Evolutionary conservation across 306 rosid species (phyloP).

Genomic region (Begonia peltatifolia): DNA sequence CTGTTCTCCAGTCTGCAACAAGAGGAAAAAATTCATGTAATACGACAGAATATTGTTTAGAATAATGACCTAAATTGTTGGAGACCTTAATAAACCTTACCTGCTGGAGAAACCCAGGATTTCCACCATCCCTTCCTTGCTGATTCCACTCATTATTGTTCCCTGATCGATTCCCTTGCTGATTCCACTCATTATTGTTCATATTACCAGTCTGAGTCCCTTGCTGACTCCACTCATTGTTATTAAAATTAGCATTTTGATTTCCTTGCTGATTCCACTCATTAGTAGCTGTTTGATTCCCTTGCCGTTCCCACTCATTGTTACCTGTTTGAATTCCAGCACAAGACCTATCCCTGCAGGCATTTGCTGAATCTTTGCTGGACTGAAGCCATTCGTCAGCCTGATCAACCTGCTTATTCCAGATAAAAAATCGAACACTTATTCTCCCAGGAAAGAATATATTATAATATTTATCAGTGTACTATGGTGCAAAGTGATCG

Average conservation of each 20-base stretch:
- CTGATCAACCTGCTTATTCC: background rate
- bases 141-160: too few relatives aligned
- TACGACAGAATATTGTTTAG: background rate
- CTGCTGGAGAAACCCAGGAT: slow-evolving; percentile 31
- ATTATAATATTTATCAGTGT: background rate
- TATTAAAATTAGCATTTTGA: too few relatives aligned
- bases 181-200: too few relatives aligned
- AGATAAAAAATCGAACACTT: background rate
- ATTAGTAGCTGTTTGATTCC: too few relatives aligned
- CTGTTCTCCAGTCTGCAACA: slow-evolving; percentile 37
- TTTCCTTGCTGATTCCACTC: too few relatives aligned
- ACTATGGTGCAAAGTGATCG: slow-evolving; percentile 7
- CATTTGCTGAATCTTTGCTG: slow-evolving; percentile 15
- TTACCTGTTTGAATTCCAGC: slow-evolving; percentile 18
- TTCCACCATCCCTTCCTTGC: slow-evolving; percentile 12
- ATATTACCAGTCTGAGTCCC: too few relatives aligned
- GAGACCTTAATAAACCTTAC: slow-evolving; percentile 4
- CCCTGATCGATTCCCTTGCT: too few relatives aligned
- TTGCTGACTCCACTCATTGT: too few relatives aligned
- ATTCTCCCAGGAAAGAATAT: too few relatives aligned
- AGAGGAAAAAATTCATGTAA: background rate
- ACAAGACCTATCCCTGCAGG: slow-evolving; percentile 17
- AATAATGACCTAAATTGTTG: background rate
- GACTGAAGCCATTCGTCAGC: slow-evolving; percentile 15
- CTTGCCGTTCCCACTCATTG: too few relatives aligned